These are phyloP conservation scores for Fusarium napiforme DNA, from an alignment of 2,329 filamentous ascomycete species.

Conservation along the genomic window DNA sequence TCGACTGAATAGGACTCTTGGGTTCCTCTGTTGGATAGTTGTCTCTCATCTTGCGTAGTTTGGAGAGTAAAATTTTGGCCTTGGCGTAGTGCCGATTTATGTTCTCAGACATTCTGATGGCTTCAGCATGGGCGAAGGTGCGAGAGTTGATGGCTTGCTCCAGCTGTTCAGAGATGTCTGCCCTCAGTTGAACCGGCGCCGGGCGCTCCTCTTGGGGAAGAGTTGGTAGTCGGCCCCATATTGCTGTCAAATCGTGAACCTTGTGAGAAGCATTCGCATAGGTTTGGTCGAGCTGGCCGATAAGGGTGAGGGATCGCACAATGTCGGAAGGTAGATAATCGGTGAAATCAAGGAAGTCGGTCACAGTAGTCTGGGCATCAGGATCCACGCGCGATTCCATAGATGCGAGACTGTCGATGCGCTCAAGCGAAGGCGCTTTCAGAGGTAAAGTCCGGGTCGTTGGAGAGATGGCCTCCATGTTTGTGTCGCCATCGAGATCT, in stretches of 20 bases:
- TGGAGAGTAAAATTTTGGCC: slow-evolving; percentile 67
- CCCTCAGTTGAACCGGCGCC: slow-evolving; percentile 63
- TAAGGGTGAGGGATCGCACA: slow-evolving; percentile 71
- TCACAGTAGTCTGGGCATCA: slow-evolving; percentile 75
- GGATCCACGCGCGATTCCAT: slow-evolving; percentile 68
- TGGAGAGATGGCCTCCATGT: slow-evolving; percentile 45
- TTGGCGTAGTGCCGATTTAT: slow-evolving; percentile 71
- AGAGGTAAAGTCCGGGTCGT: slow-evolving; percentile 42
- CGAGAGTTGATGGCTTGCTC: slow-evolving; percentile 66
- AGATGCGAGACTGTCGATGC: slow-evolving; percentile 51
- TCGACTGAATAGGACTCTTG: slow-evolving; percentile 62
- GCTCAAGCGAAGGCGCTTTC: slow-evolving; percentile 42
- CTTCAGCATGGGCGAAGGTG: slow-evolving; percentile 69
- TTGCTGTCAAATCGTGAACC: slow-evolving; percentile 66
- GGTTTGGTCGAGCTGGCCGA: slow-evolving; percentile 70
- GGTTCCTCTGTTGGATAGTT: slow-evolving; percentile 67
- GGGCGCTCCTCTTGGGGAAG: slow-evolving; percentile 60
- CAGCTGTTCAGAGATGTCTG: slow-evolving; percentile 69
- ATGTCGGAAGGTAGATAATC: slow-evolving; percentile 77
- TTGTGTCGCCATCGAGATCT: slow-evolving; percentile 33
- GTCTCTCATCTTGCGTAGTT: slow-evolving; percentile 69
- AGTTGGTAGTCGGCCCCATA: slow-evolving; percentile 66
- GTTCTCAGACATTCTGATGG: slow-evolving; percentile 71
- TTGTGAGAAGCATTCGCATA: slow-evolving; percentile 66
- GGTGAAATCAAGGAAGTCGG: slow-evolving; percentile 76